Base-by-base conservation (phyloP, 805 yeast species). In the Trichomonascus vanleenenianus region DNA sequence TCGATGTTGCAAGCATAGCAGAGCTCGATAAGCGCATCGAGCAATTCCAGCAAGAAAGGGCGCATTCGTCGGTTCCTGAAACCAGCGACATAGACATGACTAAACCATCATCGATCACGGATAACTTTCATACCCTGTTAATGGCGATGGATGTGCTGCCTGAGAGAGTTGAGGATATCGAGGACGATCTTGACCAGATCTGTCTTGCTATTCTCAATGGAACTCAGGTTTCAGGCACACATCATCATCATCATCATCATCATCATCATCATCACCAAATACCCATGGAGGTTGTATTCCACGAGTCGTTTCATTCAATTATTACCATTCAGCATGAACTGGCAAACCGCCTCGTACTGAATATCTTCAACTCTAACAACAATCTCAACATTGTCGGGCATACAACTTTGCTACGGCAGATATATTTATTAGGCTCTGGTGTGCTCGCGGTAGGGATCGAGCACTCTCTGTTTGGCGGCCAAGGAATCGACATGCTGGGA, bases 311-410 rank as follows among this genome's bases (percentile, higher is more conserved):
- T 19, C 30, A 27, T 8, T 9, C 16, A 16, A 15, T 32, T 5
- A 20, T 40, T 22, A 12, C 16, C 5, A 3, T 32, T 12, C 43
- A 40, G 30, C 14, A 18, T 31, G 9, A 27, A 14, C 31, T 43
- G 27, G 35, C 40, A 2, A 43, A 43, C 27, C n/a, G 27, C 19
- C 41, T 37, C 19, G 45, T 43, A 2, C 3, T 43, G 7, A 30
- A 14, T 4, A 9, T 43, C 7, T 43, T 43, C 20, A 20, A 14
- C 16, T 7, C 16, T 12, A n/a, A n/a, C 3, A 18, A 36, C 37
- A 19, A 30, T 6, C 16, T 31, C 20, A 27, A 43, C 19, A 15
- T 43, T 3, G 27, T 18, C 8, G 11, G 7, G 12, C 45, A 43
- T 12, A 16, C 35, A 3, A 11, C 7, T 7, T 20, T 43, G 25